Base-by-base conservation (phyloP, 108 stramenopile genomes). In the Cyclotella atomus region DNA sequence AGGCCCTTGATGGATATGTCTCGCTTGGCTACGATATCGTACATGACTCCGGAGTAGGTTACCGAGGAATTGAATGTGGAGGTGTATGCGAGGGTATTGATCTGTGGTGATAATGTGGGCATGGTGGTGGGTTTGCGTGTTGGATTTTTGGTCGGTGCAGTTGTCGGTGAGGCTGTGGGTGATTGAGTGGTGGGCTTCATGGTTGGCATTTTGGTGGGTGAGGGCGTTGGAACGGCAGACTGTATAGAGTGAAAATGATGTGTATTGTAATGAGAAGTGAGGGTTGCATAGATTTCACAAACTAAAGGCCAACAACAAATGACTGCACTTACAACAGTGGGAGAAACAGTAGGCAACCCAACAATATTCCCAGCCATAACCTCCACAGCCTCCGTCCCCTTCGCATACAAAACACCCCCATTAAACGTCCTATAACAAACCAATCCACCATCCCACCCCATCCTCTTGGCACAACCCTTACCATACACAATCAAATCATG, bases 11-110 rank as follows among this genome's bases (percentile, higher is more conserved):
- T 38, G 28, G 56, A 27, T 1, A 80, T 32, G 41, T 68, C 65
- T 7, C 2, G 3, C 10, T 60, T 56, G n/a, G 68, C 68, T 6
- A 47, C 59, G 28, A 77, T 61, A 30, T 78, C 77, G 28, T 53
- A 78, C 77, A 78, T 78, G 7, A 28, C 7, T 3, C 77, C 77
- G 19, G 77, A 46, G n/a, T 35, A 70, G 15, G 54, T 70, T 4
- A 33, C 24, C 2, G 24, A 57, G 16, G 12, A 35, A 7, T 38
- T 57, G 21, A 77, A 63, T 12, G 38, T 10, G 15, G 76, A 56
- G 5, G 53, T 4, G 20, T 64, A 55, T 36, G 38, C 29, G 5
- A 64, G 25, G n/a, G 47, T 62, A n/a, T 32, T 44, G 47, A 2
- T 25, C 10, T 0, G 35, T 30, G 9, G 59, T 27, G 41, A 19